Percentiles rank a stretch among this genome's conserved stretches.
Conservation (phyloP, 2,329 filamentous ascomycete species). For the Penicillium concentricum region DNA sequence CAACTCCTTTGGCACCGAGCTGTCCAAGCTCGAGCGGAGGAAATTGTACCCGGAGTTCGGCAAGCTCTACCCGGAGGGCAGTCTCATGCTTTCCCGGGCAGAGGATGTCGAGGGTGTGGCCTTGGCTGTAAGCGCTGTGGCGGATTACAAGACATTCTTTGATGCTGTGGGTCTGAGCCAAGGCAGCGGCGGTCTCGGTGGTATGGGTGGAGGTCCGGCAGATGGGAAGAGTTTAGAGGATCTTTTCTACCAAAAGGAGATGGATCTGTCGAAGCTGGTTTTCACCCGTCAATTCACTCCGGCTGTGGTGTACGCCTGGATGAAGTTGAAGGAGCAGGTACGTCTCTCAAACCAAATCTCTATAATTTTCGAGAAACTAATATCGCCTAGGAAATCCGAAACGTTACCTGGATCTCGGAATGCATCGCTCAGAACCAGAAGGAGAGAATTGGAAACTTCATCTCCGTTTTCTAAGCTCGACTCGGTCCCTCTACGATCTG, state of each 20-base stretch:
- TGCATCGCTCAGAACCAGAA: conserved; percentile 99
- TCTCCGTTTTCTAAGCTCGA: conserved; percentile 78
- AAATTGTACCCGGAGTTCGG: conserved; percentile 96
- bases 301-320: conserved; percentile 94
- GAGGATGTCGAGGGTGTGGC: conserved; percentile 94
- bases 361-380: conserved; percentile 26
- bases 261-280: conserved; percentile 93
- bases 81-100: conserved; percentile 87
- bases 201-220: conserved; percentile 68
- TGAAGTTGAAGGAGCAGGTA: conserved; percentile 96
- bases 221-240: conserved; percentile 93
- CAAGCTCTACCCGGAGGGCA: conserved; percentile 88
- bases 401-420: conserved; percentile 99
- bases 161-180: conserved; percentile 82
- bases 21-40: conserved; percentile 88
- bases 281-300: conserved; percentile 97
- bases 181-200: conserved; percentile 68
- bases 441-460: conserved; percentile 97
- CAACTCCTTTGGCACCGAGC: conserved; percentile 96
- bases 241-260: conserved; percentile 98
- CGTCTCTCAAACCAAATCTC: conserved; percentile 28
- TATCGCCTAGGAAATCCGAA: conserved; percentile 80
- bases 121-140: conserved; percentile 86
- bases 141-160: conserved; percentile 94
- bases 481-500: conserved; percentile 9